Evolutionary conservation across 495 filamentous ascomycete species (phyloP).

Genomic region (Cenococcum geophilum): DNA sequence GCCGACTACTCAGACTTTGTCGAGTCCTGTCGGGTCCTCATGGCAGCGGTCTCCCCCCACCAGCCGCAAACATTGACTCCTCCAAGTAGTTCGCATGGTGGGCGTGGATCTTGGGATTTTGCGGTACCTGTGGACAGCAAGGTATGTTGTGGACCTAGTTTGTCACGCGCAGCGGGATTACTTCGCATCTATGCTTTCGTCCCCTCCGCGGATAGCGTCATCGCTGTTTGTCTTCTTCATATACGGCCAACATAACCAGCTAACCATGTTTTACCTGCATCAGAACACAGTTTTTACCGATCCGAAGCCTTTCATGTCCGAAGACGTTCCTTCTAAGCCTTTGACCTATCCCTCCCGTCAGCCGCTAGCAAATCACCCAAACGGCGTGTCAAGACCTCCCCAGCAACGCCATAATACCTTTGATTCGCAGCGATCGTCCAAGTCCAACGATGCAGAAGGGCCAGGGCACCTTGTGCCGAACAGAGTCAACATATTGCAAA

Average conservation of each 20-base stretch:
- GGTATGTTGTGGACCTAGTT: constrained; percentile 27
- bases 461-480: constrained; percentile 22
- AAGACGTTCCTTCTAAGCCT: constrained; percentile 23
- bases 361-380: constrained; percentile 27
- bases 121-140: constrained; percentile 37
- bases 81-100: constrained; percentile 48
- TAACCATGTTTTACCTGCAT: constrained; percentile 1
- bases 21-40: neutral
- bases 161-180: neutral
- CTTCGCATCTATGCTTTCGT: constrained; percentile 7
- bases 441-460: constrained; percentile 23
- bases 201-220: neutral
- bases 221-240: neutral
- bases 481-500: constrained; percentile 33
- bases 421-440: constrained; percentile 19
- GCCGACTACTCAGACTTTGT: neutral
- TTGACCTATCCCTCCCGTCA: constrained; percentile 21
- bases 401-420: constrained; percentile 16
- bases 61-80: constrained; percentile 40
- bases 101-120: constrained; percentile 48
- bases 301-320: constrained; percentile 29
- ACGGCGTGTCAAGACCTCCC: constrained; percentile 19
- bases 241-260: neutral
- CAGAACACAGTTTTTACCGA: constrained; percentile 19
- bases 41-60: constrained; percentile 27